These are phyloP conservation scores for Penicillium roqueforti DNA, from an alignment of 495 filamentous ascomycete genomes.

Conservation along the genomic window DNA sequence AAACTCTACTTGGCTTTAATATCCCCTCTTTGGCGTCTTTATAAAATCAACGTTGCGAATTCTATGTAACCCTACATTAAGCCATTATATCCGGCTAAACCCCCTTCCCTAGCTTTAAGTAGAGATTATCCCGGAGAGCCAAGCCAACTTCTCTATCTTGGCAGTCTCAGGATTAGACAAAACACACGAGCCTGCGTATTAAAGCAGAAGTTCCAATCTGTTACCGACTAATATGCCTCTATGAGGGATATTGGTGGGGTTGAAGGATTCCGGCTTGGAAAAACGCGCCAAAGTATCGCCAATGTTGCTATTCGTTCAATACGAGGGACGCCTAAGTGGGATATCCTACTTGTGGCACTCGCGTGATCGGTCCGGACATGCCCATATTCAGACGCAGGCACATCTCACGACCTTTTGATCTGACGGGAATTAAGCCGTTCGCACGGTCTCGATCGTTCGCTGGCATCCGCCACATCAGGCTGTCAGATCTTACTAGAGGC, in stretches of 20 bases:
- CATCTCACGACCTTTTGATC: slow-evolving; percentile 14
- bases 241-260: slow-evolving; percentile 10
- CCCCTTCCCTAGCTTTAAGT: background rate
- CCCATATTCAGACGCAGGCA: slow-evolving; percentile 1
- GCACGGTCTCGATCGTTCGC: slow-evolving; percentile 19
- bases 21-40: background rate
- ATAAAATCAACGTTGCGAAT: background rate
- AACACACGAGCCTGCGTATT: slow-evolving; percentile 14
- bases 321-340: slow-evolving; percentile 1
- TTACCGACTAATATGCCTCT: background rate
- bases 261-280: slow-evolving; percentile 1
- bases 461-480: slow-evolving; percentile 14
- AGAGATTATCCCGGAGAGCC: background rate
- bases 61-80: slow-evolving; percentile 29
- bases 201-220: slow-evolving; percentile 4
- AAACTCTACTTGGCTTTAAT: slow-evolving; percentile 1
- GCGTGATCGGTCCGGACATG: slow-evolving; percentile 4
- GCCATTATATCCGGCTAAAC: slow-evolving; percentile 5
- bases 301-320: slow-evolving; percentile 2
- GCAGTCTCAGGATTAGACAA: slow-evolving; percentile 5
- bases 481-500: slow-evolving; percentile 12
- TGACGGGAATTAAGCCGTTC: slow-evolving; percentile 1
- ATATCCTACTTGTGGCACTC: slow-evolving; percentile 10
- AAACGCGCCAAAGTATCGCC: background rate
- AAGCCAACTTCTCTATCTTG: slow-evolving; percentile 10